Base-by-base conservation (phyloP, 2,329 filamentous ascomycete genomes). In the Botrytis squamosa region DNA sequence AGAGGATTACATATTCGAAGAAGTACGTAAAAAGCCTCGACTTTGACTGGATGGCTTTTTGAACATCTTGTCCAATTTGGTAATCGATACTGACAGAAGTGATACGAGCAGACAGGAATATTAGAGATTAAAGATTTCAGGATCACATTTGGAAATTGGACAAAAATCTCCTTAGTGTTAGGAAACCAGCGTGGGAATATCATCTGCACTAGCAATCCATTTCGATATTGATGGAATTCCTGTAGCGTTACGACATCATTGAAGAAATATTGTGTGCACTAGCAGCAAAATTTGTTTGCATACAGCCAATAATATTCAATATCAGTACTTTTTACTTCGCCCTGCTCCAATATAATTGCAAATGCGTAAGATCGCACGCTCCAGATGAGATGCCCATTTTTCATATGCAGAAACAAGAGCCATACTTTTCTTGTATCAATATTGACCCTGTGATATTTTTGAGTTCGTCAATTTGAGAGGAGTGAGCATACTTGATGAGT, bases 161-260 rank as follows among this genome's bases (percentile, higher is more conserved):
- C 9, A 22, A 6, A 62, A 62, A 16, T 40, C 40, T n/a, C 22
- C 36, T 40, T 12, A 0, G 36, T 9, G 1, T 40, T 62, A 16
- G 60, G 36, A n/a, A 63, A 20, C 18, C 36, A 63, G 60, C 60
- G 60, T 42, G 8, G 60, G 60, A 63, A 63, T n/a, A 63, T 63
- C 14, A 25, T 40, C 25, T 63, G 60, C 60, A 63, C 60, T 63
- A 63, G 60, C 60, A 63, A 63, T 63, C 12, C 36, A 63, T 38
- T 42, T 29, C n/a, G 14, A 57, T 29, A 29, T 42, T 40, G 12
- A 20, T 63, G 38, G 36, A 63, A 63, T n/a, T 42, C 60, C 22
- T 40, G n/a, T 38, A n/a, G 59, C 7, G 20, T 62, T 62, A 22
- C 29, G 33, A 38, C 14, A 38, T 36, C 18, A 60, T 33, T 36